Evolutionary conservation across 768 basidiomycete species (phyloP).

Genomic region (Tulasnella sp.): DNA sequence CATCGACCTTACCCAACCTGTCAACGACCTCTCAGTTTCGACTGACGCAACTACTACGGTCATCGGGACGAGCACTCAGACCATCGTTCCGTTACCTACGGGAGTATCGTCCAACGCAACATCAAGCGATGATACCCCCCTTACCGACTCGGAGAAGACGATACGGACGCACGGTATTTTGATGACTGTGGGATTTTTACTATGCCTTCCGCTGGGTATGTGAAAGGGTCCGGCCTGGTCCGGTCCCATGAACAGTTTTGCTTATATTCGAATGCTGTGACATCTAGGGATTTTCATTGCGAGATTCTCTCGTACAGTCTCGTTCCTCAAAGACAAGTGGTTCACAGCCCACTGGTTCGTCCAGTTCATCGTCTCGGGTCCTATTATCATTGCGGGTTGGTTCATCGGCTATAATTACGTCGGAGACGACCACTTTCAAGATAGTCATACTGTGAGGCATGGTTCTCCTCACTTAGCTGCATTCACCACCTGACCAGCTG

Average conservation of each 20-base stretch:
- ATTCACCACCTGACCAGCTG: too few species aligned
- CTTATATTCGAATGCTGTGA: not conserved
- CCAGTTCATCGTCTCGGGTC: constrained; percentile 51
- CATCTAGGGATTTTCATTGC: constrained; percentile 44
- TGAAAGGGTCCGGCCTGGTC: not conserved
- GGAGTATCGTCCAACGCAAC: not conserved
- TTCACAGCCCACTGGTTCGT: constrained; percentile 50
- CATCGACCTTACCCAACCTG: constrained; percentile 50
- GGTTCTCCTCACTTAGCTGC: too few species aligned
- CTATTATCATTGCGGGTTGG: constrained; percentile 54
- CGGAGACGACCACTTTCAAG: constrained; percentile 34
- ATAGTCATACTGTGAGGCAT: constrained; percentile 42
- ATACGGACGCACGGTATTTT: constrained; percentile 52
- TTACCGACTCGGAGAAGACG: constrained; percentile 45
- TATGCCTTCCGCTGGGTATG: constrained; percentile 55
- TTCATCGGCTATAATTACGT: constrained; percentile 44
- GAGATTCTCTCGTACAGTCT: constrained; percentile 52
- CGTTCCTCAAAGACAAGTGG: constrained; percentile 43
- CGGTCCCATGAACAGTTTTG: not conserved
- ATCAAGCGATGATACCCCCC: constrained; percentile 36
- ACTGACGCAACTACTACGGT: not conserved
- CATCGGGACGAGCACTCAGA: constrained; percentile 23
- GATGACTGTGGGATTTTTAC: constrained; percentile 51
- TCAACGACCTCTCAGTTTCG: constrained; percentile 29
- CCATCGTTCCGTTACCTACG: not conserved